Percentiles rank a stretch among this genome's conserved stretches.
phyloP scores from a whole-genome alignment of 2,329 filamentous ascomycete species.

The Sporothrix sp. region DNA sequence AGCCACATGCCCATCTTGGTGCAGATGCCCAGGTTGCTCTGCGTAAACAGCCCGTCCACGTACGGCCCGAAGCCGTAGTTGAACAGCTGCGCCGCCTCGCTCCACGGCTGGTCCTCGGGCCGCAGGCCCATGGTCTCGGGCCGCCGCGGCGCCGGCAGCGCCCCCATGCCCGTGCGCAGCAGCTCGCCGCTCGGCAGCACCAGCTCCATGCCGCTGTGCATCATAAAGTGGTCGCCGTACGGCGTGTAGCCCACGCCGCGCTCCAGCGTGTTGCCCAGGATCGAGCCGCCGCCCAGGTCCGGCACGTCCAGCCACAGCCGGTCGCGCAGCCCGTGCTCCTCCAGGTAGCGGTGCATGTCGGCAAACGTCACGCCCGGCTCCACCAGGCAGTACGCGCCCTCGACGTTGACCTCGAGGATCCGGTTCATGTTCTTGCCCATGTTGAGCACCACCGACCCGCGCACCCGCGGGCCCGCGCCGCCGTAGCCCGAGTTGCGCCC shows the following conservation, averaged over 20 bases:
- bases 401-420: constrained; percentile 40
- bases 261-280: constrained; percentile 37
- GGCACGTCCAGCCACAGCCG: constrained; percentile 35
- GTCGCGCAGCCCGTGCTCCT: constrained; percentile 25
- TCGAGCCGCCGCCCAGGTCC: constrained; percentile 32
- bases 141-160: constrained; percentile 27
- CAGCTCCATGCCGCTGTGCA: constrained; percentile 25
- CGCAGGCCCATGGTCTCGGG: background rate
- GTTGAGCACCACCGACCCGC: constrained; percentile 39
- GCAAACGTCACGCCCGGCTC: constrained; percentile 48
- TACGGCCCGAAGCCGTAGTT: constrained; percentile 31
- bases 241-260: constrained; percentile 38
- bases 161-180: constrained; percentile 38
- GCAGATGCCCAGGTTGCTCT: constrained; percentile 42
- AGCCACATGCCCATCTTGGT: constrained; percentile 43
- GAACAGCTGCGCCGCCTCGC: constrained; percentile 30
- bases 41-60: constrained; percentile 39
- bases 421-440: constrained; percentile 43
- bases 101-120: constrained; percentile 23
- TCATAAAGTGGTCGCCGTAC: constrained; percentile 31
- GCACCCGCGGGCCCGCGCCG: constrained; percentile 42
- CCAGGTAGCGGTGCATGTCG: constrained; percentile 30
- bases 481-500: constrained; percentile 39
- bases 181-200: constrained; percentile 34
- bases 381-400: constrained; percentile 39